A percentile compares a stretch with the other conserved stretches of the same genome.
Conservation (phyloP, 805 yeast species). For the Lachancea cidri region DNA sequence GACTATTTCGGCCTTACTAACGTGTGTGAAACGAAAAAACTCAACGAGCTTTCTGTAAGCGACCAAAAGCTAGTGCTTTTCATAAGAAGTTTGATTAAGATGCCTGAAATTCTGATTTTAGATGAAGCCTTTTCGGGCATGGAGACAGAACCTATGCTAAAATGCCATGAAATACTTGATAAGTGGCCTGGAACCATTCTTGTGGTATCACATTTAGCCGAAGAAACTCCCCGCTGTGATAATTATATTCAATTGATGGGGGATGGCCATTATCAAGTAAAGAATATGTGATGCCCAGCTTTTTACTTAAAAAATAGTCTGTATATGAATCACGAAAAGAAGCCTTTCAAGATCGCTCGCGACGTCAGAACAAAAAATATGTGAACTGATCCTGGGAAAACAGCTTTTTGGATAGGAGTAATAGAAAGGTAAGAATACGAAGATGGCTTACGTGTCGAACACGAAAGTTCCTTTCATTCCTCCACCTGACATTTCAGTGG, state of each 20-base stretch:
- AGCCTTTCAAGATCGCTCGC: background rate
- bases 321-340: background rate
- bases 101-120: constrained; percentile 71
- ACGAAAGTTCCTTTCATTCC: constrained; percentile 34
- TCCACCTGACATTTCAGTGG: constrained; percentile 33
- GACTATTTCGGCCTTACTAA: constrained; percentile 40
- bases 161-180: constrained; percentile 48
- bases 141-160: constrained; percentile 56
- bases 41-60: constrained; percentile 56
- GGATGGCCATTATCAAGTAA: constrained; percentile 36
- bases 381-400: background rate
- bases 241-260: constrained; percentile 32
- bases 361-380: background rate
- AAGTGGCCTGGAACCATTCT: constrained; percentile 67
- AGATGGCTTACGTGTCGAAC: constrained; percentile 12
- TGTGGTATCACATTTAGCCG: constrained; percentile 70
- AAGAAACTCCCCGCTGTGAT: constrained; percentile 75
- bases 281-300: constrained; percentile 9
- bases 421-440: background rate
- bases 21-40: constrained; percentile 33
- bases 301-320: too few species aligned
- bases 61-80: constrained; percentile 76
- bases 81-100: constrained; percentile 68
- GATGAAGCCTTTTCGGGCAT: constrained; percentile 94
- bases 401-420: background rate